Evolutionary conservation across 441 rosid genomes (phyloP), one percentile per base, ranked within the genome.

Genomic region (Omphalea diandra): DNA sequence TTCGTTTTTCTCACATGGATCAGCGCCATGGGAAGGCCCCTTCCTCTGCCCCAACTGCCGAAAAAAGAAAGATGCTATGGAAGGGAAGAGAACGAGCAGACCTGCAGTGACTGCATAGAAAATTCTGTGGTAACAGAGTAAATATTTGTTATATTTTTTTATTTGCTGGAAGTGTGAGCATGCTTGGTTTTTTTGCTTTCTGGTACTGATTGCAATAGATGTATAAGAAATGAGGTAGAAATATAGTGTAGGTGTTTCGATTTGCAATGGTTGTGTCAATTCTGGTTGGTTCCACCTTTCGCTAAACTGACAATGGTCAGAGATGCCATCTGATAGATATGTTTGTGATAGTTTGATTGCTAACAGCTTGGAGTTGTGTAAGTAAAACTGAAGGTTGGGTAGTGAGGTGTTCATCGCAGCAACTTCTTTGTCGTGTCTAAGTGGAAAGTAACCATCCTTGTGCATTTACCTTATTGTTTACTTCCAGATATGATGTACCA

Each of bases 11-110:
- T 80, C 94, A 27, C 79, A 91, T 20, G 77, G 90, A 62, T 86
- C 99, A 41, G 85, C 86, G 77, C 89, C 94, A 69, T 84, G 96
- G 89, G 99, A 93, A 73, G 97, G 97, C 33, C 99, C 96, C 65
- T 96, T 88, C 77, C 90, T 95, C 60, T 95, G 99, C 75, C 75
- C 87, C 11, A 79, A 29, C 76, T 93, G 98, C 79, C 82, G 77
- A 83, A 89, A 79, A 67, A 95, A 95, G 94, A 95, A 91, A 83
- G 99, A 95, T 65, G 99, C 98, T 44, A 93, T 91, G 99, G 99
- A 95, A 84, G 99, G 99, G 61, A 95, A 90, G 79, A 88, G 87
- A 85, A 70, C 95, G 14, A 79, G 78, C 80, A 79, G 76, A 81
- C 84, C 89, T 12, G 73, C 83, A 49, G 80, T 86, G 80, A 79